Evolutionary conservation across 768 basidiomycete species (phyloP).

Genomic region (Termitomyces sp.): DNA sequence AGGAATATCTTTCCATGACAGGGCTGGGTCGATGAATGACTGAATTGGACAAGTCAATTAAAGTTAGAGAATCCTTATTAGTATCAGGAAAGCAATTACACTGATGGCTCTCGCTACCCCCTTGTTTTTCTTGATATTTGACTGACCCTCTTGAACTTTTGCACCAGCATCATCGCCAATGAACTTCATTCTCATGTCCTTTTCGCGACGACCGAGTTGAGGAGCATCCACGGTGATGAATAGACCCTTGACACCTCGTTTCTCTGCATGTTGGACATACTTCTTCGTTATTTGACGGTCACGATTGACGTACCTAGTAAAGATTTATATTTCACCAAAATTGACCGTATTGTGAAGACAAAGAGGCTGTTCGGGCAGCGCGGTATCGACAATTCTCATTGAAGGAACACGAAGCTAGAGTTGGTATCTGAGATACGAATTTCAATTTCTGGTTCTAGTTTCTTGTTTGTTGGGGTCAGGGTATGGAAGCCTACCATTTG

Average conservation of each 20-base stretch:
- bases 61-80: neutral
- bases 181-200: neutral
- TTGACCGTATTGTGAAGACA: neutral
- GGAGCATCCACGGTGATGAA: conserved; percentile 98
- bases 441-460: neutral
- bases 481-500: neutral
- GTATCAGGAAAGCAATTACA: neutral
- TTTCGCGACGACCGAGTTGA: conserved; percentile 58
- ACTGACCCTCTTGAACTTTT: neutral
- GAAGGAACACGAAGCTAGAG: conserved; percentile 81
- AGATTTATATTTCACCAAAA: neutral
- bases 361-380: neutral
- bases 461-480: no score
- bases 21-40: neutral
- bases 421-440: conserved; percentile 62
- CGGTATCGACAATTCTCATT: neutral
- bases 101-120: neutral
- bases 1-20: neutral
- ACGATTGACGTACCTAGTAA: neutral
- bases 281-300: conserved; percentile 81
- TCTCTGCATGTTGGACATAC: conserved; percentile 85
- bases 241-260: conserved; percentile 82
- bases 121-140: neutral
- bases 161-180: neutral
- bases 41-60: neutral